phyloP scores from a whole-genome alignment of 805 yeast genomes.

The Metschnikowia shivogae region DNA sequence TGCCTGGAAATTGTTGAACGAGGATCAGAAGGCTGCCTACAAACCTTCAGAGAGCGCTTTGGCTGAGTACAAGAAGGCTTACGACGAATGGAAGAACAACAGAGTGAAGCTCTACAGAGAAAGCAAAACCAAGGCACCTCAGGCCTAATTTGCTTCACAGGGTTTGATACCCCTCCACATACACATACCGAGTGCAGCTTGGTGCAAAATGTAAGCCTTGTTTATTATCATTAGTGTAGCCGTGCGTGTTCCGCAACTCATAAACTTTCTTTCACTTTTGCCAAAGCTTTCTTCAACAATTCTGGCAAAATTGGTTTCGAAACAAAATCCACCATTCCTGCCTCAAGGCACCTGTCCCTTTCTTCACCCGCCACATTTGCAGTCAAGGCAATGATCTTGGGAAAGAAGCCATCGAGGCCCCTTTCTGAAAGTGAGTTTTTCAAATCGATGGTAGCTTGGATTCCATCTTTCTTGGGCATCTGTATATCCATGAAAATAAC shows the following conservation, averaged over 20 bases:
- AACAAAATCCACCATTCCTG: constrained; percentile 51
- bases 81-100: constrained; percentile 28
- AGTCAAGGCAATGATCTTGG: constrained; percentile 45
- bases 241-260: not conserved
- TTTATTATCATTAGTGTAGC: no score
- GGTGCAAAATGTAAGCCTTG: no score
- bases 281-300: constrained; percentile 36
- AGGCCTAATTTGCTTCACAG: no score
- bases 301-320: constrained; percentile 52
- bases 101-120: constrained; percentile 23
- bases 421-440: constrained; percentile 24
- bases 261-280: constrained; percentile 7
- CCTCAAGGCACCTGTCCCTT: constrained; percentile 40
- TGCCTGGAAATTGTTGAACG: constrained; percentile 30
- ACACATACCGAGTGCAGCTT: no score
- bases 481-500: constrained; percentile 55
- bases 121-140: not conserved
- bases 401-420: constrained; percentile 20
- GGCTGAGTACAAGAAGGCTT: constrained; percentile 19
- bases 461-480: constrained; percentile 55
- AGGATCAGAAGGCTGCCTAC: constrained; percentile 26
- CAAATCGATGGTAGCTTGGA: constrained; percentile 44
- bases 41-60: constrained; percentile 17
- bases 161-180: no score
- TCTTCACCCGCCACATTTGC: constrained; percentile 56